Base-by-base conservation (phyloP, 768 basidiomycete genomes). In the Scleroderma bovista region DNA sequence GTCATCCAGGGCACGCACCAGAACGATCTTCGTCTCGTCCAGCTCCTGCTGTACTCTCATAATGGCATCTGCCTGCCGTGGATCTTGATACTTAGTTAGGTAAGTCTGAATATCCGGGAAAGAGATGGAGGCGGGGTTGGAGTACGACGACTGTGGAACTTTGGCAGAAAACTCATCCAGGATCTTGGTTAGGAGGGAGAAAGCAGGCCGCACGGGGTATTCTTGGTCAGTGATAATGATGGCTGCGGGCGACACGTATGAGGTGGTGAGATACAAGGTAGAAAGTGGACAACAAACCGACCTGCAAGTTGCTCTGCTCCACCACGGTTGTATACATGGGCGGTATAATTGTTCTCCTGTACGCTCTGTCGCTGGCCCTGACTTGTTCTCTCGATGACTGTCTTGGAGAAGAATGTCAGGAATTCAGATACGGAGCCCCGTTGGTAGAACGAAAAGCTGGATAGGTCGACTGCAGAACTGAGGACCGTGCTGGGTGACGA, bases 41-140 rank as follows among this genome's bases (percentile, higher is more conserved):
- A 99, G 71, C 65, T 99, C 96, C 63, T 93, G 88, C 68, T 99
- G 96, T 12, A 99, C 96, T 56, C 86, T 81, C 94, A 98, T 95
- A 63, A 99, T 97, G 17, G 90, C 86, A 72, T 99, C 95, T 6
- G 95, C 95, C 71, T 97, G 93, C 56, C 83, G 79, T 10, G 95
- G 95, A 69, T 99, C 95, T 71, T 99, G 95, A 66, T 96, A 98
- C 70, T 93, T 95, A 65, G 81, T 74, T 38, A 97, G 69, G 65
- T 93, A 97, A 6, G 74, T 76, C 40, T 80, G 74, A 62, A 87
- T 79, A 60, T 81, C 84, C 41, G 83, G 84, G 77, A 86, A 97
- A 44, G 78, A 83, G 64, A 86, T 88, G 6, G 83, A 64, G 0
- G 79, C 64, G 11, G 86, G 83, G 48, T 80, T 83, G 54, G 71